Evolutionary conservation across 2,329 filamentous ascomycete species (phyloP), one percentile per base, ranked within the genome.

Genomic region (Teratosphaeria zuluensis): DNA sequence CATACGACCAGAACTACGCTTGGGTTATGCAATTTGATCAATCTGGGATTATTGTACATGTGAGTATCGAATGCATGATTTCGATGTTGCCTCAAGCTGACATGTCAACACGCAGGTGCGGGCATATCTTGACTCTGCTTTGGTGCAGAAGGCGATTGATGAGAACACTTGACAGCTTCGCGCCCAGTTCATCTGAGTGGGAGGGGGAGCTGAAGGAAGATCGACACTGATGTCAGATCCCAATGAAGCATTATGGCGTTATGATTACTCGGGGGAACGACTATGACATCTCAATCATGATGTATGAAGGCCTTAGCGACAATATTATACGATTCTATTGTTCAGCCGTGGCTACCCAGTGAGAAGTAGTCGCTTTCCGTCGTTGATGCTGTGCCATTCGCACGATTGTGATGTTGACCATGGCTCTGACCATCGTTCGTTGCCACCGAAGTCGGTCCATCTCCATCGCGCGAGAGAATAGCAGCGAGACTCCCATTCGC

Each of bases 1-100:
- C 56, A 12, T 69, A 69, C 58, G 61, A 60, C 14, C 65, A 69
- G 56, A 59, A 64, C 6, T 70, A 70, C 59, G 63, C 65, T 1
- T 70, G 68, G 67, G 57, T 65, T 16, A 55, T 69, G 56, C 58
- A 63, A 1, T 70, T 69, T 53, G 64, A 70, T 42, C 58, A 67
- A 28, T 51, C 31, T 5, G 66, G 66, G 2, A 69, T 42, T 1
- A 66, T 70, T 24, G 66, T 68, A 19, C 62, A 70, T 57, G 67
- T 66, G 33, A 24, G 54, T 42, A 11, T 19, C 53, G 28, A 6
- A 14, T 2, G 35, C 24, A 2, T 4, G 24, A 28, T n/a, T 8
- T 24, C 8, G 28, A 19, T 11, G 21, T 14, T 8, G 21, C 14
- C 28, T 7, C 7, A 12, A n/a, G 51, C 33, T 57, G 46, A 24